phyloP scores from a whole-genome alignment of 352 stramenopile genomes.

The Pythium dissotocum region DNA sequence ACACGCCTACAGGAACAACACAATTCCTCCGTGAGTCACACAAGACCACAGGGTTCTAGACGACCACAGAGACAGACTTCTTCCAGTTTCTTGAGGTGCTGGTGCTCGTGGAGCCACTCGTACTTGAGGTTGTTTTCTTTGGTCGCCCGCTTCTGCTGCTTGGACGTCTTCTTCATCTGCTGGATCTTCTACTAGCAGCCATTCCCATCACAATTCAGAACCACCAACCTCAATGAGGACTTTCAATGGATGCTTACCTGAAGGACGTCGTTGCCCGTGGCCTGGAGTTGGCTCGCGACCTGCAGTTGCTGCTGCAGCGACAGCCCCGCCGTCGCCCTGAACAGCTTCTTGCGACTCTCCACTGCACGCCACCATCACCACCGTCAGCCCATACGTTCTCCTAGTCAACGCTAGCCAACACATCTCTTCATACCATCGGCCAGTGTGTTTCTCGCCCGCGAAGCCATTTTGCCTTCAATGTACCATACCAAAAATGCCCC shows the following conservation, averaged over 20 bases:
- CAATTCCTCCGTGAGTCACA: background rate
- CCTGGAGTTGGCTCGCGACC: conserved; percentile 50
- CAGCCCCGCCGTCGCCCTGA: conserved; percentile 62
- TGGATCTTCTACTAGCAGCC: conserved; percentile 45
- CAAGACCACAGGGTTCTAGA: background rate
- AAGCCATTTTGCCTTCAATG: conserved; percentile 14
- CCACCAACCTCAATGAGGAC: background rate
- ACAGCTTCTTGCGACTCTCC: conserved; percentile 54
- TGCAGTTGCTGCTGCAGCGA: conserved; percentile 67
- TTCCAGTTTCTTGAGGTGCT: conserved; percentile 61
- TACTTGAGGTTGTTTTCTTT: conserved; percentile 70
- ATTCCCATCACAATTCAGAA: background rate
- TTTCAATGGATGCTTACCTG: conserved; percentile 32
- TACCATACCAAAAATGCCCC: background rate
- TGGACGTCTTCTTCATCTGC: conserved; percentile 65
- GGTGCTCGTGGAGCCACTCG: conserved; percentile 72
- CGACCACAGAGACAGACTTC: conserved; percentile 32
- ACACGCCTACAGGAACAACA: conserved; percentile 35
- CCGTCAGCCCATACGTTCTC: background rate
- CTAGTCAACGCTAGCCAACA: too few relatives aligned
- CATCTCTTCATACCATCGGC: conserved; percentile 12
- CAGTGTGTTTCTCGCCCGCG: conserved; percentile 6
- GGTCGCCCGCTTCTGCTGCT: conserved; percentile 54
- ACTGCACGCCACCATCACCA: background rate
- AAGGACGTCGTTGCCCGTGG: conserved; percentile 50